Base-by-base conservation (phyloP, 176 grass and related monocot species). In the Carex cristatella region DNA sequence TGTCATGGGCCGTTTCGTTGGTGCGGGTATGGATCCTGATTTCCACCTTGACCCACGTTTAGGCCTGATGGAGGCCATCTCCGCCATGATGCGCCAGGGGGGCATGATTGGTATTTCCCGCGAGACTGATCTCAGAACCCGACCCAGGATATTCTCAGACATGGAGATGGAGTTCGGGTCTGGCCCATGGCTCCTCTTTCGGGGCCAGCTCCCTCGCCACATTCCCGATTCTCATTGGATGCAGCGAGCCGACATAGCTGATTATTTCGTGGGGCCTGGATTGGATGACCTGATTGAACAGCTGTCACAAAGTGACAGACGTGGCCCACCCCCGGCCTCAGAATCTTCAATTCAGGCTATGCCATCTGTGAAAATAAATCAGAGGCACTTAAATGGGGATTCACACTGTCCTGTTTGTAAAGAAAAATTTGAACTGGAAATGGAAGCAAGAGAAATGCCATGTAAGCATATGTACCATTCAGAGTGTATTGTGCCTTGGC, bases 391-490 rank as follows among this genome's bases (percentile, higher is more conserved):
- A 5, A 91, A 69, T 60, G 92, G 90, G 66, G 95, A 97, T 35
- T 94, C 92, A 0, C 90, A 94, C 57, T 97, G 95, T 84, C 92
- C 95, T 67, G 86, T 97, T 60, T 97, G 95, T 44, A 97, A 94
- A 85, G 95, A 97, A 49, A 88, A 78, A 82, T 97, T 97, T 10
- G 92, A 94, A 72, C 30, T 94, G 69, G 90, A 61, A 31, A 91
- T 65, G 8, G 92, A 94, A 79, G 92, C 87, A 57, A 91, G 92
- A 82, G 92, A 94, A 82, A 97, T 93, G 91, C 95, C 95, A 61
- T 97, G 95, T 70, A 88, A 93, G 18, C 95, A 97, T 90, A 79
- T 97, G 5, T 97, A 97, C 86, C 95, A 97, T 78, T 83, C 89
- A 0, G 92, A 93, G 44, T 97, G 95, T 84, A 97, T 97, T 54